phyloP scores from a whole-genome alignment of 768 basidiomycete genomes.

The Collybia nuda region DNA sequence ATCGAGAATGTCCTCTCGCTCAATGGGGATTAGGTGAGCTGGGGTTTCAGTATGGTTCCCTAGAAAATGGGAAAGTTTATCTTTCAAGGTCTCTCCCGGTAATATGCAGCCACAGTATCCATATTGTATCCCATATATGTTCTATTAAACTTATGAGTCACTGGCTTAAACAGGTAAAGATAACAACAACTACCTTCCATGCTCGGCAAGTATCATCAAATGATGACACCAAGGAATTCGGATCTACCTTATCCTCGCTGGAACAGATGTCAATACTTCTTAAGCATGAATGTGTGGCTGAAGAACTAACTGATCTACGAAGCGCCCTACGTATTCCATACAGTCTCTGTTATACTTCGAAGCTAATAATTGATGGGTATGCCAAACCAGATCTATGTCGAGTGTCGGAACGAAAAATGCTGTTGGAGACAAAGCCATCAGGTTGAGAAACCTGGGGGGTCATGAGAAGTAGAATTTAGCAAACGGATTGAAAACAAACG shows the following conservation, averaged over 20 bases:
- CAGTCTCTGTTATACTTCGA: constrained; percentile 41
- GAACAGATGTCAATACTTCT: neutral
- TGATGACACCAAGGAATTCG: constrained; percentile 16
- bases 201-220: constrained; percentile 25
- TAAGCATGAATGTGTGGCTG: neutral
- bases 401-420: constrained; percentile 51
- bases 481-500: constrained; percentile 26
- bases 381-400: constrained; percentile 72
- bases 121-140: constrained; percentile 46
- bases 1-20: constrained; percentile 32
- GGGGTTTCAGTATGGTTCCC: constrained; percentile 6
- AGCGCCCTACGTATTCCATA: constrained; percentile 32
- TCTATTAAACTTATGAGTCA: constrained; percentile 16
- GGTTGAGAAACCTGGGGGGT: constrained; percentile 41
- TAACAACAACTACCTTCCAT: constrained; percentile 17
- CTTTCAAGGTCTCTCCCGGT: constrained; percentile 38
- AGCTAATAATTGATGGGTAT: constrained; percentile 58
- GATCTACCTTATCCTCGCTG: constrained; percentile 34
- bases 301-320: constrained; percentile 46
- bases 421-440: constrained; percentile 37
- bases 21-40: constrained; percentile 29
- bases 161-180: neutral
- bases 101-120: constrained; percentile 54
- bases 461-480: neutral
- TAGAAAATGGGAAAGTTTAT: constrained; percentile 24